Evolutionary conservation across 1,284 basidiomycete species (phyloP).

Genomic region (Dichomitus squalens): DNA sequence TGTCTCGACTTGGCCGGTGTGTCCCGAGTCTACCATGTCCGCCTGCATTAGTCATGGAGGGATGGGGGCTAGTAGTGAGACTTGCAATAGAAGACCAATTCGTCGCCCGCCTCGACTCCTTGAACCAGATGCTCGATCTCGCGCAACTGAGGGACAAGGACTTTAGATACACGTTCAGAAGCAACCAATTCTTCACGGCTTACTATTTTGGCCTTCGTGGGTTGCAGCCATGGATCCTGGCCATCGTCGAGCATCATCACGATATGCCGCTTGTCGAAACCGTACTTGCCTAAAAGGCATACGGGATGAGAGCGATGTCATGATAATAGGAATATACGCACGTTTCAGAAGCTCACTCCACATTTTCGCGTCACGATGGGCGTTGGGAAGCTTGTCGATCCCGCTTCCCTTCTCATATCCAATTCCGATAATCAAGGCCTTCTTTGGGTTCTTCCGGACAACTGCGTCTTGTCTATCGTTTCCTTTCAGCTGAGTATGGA

Average conservation of each 20-base stretch:
- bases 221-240: not conserved
- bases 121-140: not conserved
- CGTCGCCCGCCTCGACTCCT: not conserved
- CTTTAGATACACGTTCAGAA: not conserved
- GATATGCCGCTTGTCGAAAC: not conserved
- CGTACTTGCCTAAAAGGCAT: not conserved
- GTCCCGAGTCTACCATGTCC: slow-evolving; percentile 12
- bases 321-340: not conserved
- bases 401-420: not conserved
- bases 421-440: not conserved
- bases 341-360: not conserved
- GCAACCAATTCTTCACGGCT: not conserved
- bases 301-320: not conserved
- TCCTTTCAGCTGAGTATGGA: not conserved
- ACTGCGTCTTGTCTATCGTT: not conserved
- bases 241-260: not conserved
- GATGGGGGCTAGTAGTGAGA: not conserved
- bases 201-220: not conserved
- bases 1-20: slow-evolving; percentile 16
- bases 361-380: not conserved
- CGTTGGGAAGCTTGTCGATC: not conserved
- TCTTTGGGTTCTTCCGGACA: not conserved
- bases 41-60: not conserved
- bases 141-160: not conserved
- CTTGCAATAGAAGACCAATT: not conserved